Conservation (phyloP, 148 eudicot genomes). For the Vaccinium darrowii region DNA sequence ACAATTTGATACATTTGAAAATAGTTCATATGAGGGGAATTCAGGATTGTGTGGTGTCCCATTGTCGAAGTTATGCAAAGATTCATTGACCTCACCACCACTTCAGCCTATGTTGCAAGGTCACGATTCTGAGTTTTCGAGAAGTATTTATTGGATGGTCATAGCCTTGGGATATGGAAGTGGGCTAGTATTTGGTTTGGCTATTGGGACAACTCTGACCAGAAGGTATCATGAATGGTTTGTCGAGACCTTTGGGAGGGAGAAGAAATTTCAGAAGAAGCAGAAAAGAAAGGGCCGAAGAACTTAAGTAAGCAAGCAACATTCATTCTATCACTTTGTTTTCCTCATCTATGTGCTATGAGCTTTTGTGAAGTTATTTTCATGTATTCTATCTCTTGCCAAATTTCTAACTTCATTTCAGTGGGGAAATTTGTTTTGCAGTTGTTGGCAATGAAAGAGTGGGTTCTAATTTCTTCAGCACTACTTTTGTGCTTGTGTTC, state of each 20-base stretch:
- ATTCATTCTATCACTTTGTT: not conserved
- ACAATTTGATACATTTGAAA: conserved; percentile 14
- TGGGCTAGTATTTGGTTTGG: not conserved
- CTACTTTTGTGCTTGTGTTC: not conserved
- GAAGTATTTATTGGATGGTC: not conserved
- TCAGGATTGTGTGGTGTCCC: conserved; percentile 32
- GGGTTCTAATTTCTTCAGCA: not conserved
- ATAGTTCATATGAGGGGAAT: conserved; percentile 29
- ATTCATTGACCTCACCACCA: not conserved
- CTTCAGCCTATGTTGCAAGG: not conserved
- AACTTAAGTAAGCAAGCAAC: not conserved
- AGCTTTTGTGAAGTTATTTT: not conserved
- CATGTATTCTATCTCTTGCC: not conserved
- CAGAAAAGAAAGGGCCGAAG: not conserved
- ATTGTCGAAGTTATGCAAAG: conserved; percentile 24
- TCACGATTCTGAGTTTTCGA: not conserved
- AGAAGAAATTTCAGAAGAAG: not conserved
- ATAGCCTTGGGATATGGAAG: not conserved
- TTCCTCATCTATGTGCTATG: not conserved
- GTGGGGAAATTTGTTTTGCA: not conserved
- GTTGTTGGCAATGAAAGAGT: not conserved
- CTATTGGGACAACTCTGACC: not conserved
- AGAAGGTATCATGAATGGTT: conserved; percentile 3
- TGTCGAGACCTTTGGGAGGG: not conserved
- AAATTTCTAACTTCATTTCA: not conserved